These are phyloP conservation scores for Orychophragmus violaceus DNA, from an alignment of 345 rosid species.

Conservation along the genomic window DNA sequence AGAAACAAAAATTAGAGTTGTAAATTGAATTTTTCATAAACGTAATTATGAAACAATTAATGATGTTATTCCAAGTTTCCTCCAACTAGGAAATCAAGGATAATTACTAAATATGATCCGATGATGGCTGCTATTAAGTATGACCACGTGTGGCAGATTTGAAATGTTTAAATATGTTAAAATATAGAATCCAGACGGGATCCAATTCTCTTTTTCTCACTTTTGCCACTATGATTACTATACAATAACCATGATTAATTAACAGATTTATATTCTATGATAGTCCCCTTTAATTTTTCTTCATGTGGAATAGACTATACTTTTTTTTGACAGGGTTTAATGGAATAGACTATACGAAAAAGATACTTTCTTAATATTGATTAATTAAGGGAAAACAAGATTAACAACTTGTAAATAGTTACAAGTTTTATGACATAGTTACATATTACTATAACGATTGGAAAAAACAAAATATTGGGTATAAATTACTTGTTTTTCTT, in stretches of 20 bases:
- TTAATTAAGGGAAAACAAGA: not conserved
- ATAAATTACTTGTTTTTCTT: no score
- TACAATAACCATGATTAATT: not conserved
- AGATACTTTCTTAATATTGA: not conserved
- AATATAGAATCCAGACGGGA: slow-evolving; percentile 16
- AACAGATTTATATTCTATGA: not conserved
- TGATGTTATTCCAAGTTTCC: not conserved
- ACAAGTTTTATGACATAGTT: not conserved
- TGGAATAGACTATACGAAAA: not conserved
- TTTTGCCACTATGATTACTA: slow-evolving; percentile 11
- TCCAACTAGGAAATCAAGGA: not conserved
- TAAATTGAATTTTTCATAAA: not conserved
- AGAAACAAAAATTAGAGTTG: not conserved
- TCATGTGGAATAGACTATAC: not conserved
- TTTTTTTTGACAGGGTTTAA: no score
- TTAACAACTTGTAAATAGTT: not conserved
- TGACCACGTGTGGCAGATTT: slow-evolving; percentile 33
- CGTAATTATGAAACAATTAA: slow-evolving; percentile 7
- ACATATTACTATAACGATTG: not conserved
- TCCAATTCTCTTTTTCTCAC: slow-evolving; percentile 1
- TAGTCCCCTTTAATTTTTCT: not conserved
- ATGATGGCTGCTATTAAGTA: slow-evolving; percentile 20
- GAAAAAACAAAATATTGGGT: no score
- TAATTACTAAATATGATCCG: not conserved
- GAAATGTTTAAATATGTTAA: slow-evolving; percentile 8